Conservation (phyloP, 768 basidiomycete species). For the Clavaria fumosa region DNA sequence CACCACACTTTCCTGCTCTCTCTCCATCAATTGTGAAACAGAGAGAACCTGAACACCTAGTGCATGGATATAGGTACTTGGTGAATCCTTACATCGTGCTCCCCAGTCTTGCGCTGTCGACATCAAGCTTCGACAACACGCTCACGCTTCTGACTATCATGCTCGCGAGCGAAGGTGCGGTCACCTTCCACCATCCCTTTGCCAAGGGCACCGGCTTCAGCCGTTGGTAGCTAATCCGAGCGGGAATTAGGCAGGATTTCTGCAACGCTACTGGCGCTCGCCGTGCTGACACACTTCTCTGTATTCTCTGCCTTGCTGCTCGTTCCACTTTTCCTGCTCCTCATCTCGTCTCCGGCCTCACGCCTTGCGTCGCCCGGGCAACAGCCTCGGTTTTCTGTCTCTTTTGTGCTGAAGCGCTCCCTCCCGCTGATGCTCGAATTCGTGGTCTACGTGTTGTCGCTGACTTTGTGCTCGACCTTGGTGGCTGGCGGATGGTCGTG, state of each 20-base stretch:
- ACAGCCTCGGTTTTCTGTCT: too few relatives aligned
- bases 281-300: constrained; percentile 57
- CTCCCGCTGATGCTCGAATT: constrained; percentile 35
- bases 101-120: constrained; percentile 67
- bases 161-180: constrained; percentile 55
- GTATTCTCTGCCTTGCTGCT: constrained; percentile 57
- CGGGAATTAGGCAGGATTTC: constrained; percentile 43
- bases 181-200: constrained; percentile 1
- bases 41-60: too few relatives aligned
- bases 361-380: constrained; percentile 49
- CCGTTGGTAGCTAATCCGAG: constrained; percentile 1
- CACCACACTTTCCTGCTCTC: not conserved
- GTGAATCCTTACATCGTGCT: constrained; percentile 82
- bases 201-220: constrained; percentile 18
- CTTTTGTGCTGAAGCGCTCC: constrained; percentile 16
- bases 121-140: constrained; percentile 70
- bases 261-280: constrained; percentile 45
- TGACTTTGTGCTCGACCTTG: constrained; percentile 37
- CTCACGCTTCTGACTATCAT: constrained; percentile 49
- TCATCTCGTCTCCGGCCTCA: constrained; percentile 46
- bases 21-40: too few relatives aligned
- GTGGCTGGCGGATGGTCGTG: constrained; percentile 50
- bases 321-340: constrained; percentile 48
- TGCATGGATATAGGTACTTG: constrained; percentile 68
- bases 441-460: constrained; percentile 28